Percentiles rank a stretch among this genome's conserved stretches.
These are phyloP conservation scores for Endotrypanum monterogeii DNA, from an alignment of 208 protist species.

Conservation along the genomic window DNA sequence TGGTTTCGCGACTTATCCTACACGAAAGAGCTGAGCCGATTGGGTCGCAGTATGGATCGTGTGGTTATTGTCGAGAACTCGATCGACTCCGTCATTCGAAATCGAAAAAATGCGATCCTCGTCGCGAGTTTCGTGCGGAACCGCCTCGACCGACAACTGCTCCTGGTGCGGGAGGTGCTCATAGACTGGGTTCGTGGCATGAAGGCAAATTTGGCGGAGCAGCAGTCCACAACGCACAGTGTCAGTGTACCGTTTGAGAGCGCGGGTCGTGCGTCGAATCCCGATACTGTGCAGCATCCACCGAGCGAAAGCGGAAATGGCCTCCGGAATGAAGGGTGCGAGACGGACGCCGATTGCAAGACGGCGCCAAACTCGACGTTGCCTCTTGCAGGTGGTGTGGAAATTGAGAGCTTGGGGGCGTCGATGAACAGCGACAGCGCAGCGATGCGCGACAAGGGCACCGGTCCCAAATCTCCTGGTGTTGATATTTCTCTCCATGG, in stretches of 20 bases:
- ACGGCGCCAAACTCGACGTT: conserved; percentile 15
- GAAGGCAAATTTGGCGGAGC: conserved; percentile 18
- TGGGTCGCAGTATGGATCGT: conserved; percentile 74
- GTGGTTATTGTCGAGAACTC: conserved; percentile 91
- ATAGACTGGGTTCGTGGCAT: conserved; percentile 64
- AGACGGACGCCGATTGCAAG: conserved; percentile 16
- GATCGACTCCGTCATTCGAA: conserved; percentile 78
- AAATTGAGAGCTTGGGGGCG: neutral
- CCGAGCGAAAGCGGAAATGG: neutral
- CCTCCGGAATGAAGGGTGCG: neutral
- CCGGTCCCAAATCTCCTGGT: neutral
- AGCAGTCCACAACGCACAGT: neutral
- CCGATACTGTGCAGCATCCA: neutral
- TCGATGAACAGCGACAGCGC: neutral
- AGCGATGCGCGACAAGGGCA: neutral
- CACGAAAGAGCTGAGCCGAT: conserved; percentile 85
- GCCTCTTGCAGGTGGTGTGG: neutral
- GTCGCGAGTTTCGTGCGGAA: conserved; percentile 87
- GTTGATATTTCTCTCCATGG: neutral
- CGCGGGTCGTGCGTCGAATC: neutral
- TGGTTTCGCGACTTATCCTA: conserved; percentile 88
- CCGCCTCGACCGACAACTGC: conserved; percentile 68
- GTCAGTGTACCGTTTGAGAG: conserved; percentile 1
- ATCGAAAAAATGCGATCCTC: conserved; percentile 81
- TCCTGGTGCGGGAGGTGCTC: conserved; percentile 66